These are phyloP conservation scores for Talaromyces sp. DNA, from an alignment of 2,329 filamentous ascomycete species.

Conservation along the genomic window DNA sequence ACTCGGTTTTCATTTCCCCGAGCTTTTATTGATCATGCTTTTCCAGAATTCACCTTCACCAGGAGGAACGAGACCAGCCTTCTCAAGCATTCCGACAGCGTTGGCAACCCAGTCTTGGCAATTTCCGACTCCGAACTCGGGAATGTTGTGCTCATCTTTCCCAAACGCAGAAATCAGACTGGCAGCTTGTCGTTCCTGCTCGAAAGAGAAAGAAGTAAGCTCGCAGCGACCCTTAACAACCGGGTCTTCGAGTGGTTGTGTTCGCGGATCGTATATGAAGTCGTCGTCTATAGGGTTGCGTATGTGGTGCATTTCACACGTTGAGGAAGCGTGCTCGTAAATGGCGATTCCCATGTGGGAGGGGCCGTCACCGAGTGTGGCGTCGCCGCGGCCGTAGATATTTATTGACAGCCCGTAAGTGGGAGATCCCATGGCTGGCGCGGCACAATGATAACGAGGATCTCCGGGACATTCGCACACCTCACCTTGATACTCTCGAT, in stretches of 20 bases:
- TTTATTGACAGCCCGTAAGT: conserved; percentile 14
- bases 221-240: conserved; percentile 17
- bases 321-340: conserved; percentile 14
- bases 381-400: conserved; percentile 18
- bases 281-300: conserved; percentile 14
- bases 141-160: conserved; percentile 12
- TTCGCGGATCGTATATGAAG: conserved; percentile 17
- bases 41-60: conserved; percentile 16
- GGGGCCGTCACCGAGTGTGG: conserved; percentile 14
- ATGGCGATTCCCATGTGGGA: conserved; percentile 17
- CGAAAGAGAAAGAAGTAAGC: conserved; percentile 9
- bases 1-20: conserved; percentile 12
- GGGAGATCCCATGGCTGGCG: not conserved
- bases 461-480: no score
- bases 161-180: conserved; percentile 12
- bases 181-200: conserved; percentile 1
- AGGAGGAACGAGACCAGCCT: not conserved
- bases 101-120: conserved; percentile 15
- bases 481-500: no score
- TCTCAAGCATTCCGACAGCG: conserved; percentile 9
- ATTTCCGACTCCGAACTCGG: conserved; percentile 14
- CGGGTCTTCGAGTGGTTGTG: conserved; percentile 16
- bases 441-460: no score
- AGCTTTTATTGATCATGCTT: conserved; percentile 14
- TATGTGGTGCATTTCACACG: conserved; percentile 18